phyloP scores from a whole-genome alignment of 2,329 filamentous ascomycete species.

The Amesomyces nigricolor region DNA sequence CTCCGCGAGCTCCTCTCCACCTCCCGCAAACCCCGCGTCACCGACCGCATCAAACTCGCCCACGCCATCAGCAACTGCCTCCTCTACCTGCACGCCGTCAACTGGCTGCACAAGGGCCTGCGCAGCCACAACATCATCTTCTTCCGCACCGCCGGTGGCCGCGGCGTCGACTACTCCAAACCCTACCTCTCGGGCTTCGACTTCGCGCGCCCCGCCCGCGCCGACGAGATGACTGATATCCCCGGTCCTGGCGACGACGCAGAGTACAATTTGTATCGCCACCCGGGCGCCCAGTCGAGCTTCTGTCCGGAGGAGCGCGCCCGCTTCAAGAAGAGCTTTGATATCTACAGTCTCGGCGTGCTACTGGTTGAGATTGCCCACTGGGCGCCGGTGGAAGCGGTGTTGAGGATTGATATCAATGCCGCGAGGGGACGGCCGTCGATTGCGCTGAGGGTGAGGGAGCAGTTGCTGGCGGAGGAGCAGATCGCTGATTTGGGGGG shows the following conservation, averaged over 20 bases:
- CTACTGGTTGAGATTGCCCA: constrained; percentile 43
- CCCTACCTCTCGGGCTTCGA: constrained; percentile 39
- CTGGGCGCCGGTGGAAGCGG: constrained; percentile 26
- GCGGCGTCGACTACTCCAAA: constrained; percentile 27
- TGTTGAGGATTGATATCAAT: constrained; percentile 24
- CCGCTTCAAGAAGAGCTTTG: constrained; percentile 37
- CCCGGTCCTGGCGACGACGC: constrained; percentile 37
- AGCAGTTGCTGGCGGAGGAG: constrained; percentile 20
- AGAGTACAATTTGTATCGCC: constrained; percentile 39
- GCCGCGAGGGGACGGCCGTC: constrained; percentile 22
- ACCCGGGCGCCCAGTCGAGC: constrained; percentile 37
- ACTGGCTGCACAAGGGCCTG: constrained; percentile 46
- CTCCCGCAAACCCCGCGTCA: constrained; percentile 42
- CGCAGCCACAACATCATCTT: constrained; percentile 39
- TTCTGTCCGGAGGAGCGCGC: constrained; percentile 31
- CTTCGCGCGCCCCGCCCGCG: constrained; percentile 36
- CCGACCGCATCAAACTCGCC: constrained; percentile 46
- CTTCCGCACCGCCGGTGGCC: constrained; percentile 37
- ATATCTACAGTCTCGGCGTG: constrained; percentile 45
- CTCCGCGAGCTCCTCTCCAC: constrained; percentile 42
- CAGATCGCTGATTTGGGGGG: constrained; percentile 25
- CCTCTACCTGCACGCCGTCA: constrained; percentile 47
- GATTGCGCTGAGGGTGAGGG: constrained; percentile 25
- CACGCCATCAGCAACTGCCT: constrained; percentile 47
- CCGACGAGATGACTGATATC: constrained; percentile 34